Base-by-base conservation (phyloP, 805 yeast genomes). In the Candida suzukii region DNA sequence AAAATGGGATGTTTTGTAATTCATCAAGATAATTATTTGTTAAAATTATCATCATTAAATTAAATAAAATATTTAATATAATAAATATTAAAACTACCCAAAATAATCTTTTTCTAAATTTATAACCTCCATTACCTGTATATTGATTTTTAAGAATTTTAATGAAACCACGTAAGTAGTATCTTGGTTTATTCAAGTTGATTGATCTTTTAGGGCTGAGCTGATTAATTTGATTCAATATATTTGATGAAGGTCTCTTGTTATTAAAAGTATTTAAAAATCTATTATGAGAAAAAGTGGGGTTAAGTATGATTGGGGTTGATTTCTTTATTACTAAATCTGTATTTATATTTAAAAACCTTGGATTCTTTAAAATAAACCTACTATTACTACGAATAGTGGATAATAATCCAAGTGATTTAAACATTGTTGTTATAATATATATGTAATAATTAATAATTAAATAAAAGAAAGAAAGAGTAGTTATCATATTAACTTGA, bases 41-140 rank as follows among this genome's bases (percentile, higher is more conserved):
- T 20, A 63, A 47, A 4, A 55, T 50, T 3, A 60, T 49, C 44
- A 63, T 47, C 65, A 63, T 58, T 1, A 58, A 42, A 46, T 63
- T 63, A 50, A 63, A 63, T 4, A 53, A 22, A 31, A 62, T 50
- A 34, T 60, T 64, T 50, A 74, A 63, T 3, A 70, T 56, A 24
- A 67, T 50, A 50, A 70, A 74, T 20, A 66, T 53, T 3, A 68
- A 52, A 28, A 74, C 59, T 13, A 74, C 68, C 31, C 64, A 36
- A 39, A 74, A 58, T 1, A 76, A 54, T 48, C 71, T 61, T 42
- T 61, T 63, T 57, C 76, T 64, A 50, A 73, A 63, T 6, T 71
- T 63, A 17, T 68, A 60, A 44, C 78, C 68, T 9, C 57, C 39
- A 52, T 49, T 10, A 60, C 39, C 51, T 55, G 54, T 13, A 39